Evolutionary conservation across 225 moss, liverwort and hornwort genomes (phyloP), one percentile per base, ranked within the genome.

Genomic region (Lunularia cruciata): DNA sequence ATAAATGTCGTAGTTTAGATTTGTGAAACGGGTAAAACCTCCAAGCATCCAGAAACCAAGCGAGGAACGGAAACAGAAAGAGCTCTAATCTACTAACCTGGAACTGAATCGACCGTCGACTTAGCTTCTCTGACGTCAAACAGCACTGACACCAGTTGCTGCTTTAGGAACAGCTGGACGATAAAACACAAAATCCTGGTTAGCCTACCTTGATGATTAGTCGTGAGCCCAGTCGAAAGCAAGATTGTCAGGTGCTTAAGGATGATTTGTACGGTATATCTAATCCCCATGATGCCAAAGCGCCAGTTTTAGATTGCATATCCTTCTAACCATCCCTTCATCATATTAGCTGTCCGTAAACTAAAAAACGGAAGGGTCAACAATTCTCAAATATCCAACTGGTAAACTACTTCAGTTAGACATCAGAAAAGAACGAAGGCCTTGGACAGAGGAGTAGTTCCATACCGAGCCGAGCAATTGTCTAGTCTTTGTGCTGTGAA

Each of bases 131-230:
- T 48, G 36, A 71, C 53, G 62, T 90, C 84, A 70, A 98, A 98
- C 16, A 84, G 83, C 35, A 92, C 89, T 12, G 82, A 85, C 23
- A 86, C 75, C 60, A 92, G 77, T 57, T 98, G 96, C 78, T 98
- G 96, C 86, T 92, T 98, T 69, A 98, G 65, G 64, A 90, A 98
- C n/a, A 98, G 60, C 96, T 98, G 89, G 79, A 84, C 31, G 23
- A 31, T 18, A n/a, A 47, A 47, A 65, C 47, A 47, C 4, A 26
- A 26, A 20, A 35, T 35, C 0, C 18, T 10, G 36, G 5, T 48
- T 0, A 58, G 34, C 10, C 1, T 35, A 7, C 58, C 34, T n/a
- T 0, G 2, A 12, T 18, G 22, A 11, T 4, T n/a, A 23, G 15
- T 25, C 6, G 35, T n/a, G 3, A 59, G 16, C 32, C 35, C 11